A percentile compares a stretch with the other conserved stretches of the same genome.
Evolutionary conservation across 257 asterid species (phyloP).

Genomic region (Thymus mandschuricus): DNA sequence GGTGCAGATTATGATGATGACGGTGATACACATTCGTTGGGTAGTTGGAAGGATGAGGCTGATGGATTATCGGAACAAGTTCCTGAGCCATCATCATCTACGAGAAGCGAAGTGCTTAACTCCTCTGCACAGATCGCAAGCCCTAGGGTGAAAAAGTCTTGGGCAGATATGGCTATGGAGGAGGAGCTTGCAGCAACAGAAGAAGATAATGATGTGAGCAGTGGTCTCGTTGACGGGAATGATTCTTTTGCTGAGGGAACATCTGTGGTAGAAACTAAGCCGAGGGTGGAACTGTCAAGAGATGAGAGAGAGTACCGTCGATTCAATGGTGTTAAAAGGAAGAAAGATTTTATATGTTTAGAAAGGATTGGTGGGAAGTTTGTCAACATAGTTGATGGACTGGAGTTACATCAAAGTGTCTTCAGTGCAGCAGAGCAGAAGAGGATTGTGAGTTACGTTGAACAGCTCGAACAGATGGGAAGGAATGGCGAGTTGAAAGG

Average conservation of each 20-base stretch:
- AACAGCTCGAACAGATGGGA: slow-evolving; percentile 62
- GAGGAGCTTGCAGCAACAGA: slow-evolving; percentile 70
- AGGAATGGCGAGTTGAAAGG: slow-evolving; percentile 61
- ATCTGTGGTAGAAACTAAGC: slow-evolving; percentile 37
- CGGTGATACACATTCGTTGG: slow-evolving; percentile 64
- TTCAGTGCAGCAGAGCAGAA: slow-evolving; percentile 77
- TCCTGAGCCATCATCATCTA: slow-evolving; percentile 31
- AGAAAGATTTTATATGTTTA: slow-evolving; percentile 53
- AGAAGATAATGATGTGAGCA: slow-evolving; percentile 41
- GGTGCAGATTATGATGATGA: slow-evolving; percentile 47
- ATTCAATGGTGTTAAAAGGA: slow-evolving; percentile 50
- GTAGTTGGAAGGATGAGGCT: slow-evolving; percentile 73
- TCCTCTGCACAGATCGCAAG: slow-evolving; percentile 41
- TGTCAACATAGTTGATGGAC: slow-evolving; percentile 64
- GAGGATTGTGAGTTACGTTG: slow-evolving; percentile 64
- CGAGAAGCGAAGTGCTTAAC: slow-evolving; percentile 39
- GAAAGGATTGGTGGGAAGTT: slow-evolving; percentile 58
- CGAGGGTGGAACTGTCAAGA: slow-evolving; percentile 50
- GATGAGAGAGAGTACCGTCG: slow-evolving; percentile 64
- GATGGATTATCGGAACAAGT: slow-evolving; percentile 44
- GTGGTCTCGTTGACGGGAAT: slow-evolving; percentile 27
- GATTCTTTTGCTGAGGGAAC: slow-evolving; percentile 36
- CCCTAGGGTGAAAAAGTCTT: slow-evolving; percentile 61
- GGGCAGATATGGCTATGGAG: slow-evolving; percentile 98
- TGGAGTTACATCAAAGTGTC: slow-evolving; percentile 72